A percentile compares a stretch with the other conserved stretches of the same genome.
These are phyloP conservation scores for Phlebiopsis gigantea DNA, from an alignment of 768 basidiomycete species.

Conservation along the genomic window DNA sequence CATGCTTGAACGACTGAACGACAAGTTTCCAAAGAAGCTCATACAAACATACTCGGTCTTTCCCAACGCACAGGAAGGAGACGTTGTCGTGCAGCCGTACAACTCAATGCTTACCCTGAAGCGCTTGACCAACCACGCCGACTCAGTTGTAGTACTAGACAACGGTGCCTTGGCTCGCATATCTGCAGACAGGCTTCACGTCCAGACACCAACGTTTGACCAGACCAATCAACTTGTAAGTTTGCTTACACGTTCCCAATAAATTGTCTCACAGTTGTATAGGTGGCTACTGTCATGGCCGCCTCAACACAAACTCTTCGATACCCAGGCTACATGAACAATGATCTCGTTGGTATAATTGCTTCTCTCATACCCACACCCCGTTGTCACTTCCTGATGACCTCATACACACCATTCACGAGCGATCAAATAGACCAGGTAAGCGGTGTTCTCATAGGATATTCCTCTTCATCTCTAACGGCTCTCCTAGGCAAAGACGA, in stretches of 20 bases:
- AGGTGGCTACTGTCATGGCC: slow-evolving; percentile 98
- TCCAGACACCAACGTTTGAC: slow-evolving; percentile 83
- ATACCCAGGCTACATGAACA: slow-evolving; percentile 99
- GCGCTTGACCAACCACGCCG: slow-evolving; percentile 91
- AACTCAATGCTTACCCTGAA: slow-evolving; percentile 93
- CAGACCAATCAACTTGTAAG: slow-evolving; percentile 88
- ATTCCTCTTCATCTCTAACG: background rate
- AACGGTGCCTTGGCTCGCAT: slow-evolving; percentile 92
- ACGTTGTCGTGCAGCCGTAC: slow-evolving; percentile 98
- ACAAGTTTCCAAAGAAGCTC: slow-evolving; percentile 97
- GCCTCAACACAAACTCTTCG: slow-evolving; percentile 95
- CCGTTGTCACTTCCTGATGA: slow-evolving; percentile 97
- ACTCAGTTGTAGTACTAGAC: slow-evolving; percentile 95
- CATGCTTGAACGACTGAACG: slow-evolving; percentile 91
- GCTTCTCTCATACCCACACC: slow-evolving; percentile 96
- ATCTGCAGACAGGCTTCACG: slow-evolving; percentile 85
- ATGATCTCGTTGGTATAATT: slow-evolving; percentile 95
- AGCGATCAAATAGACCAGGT: slow-evolving; percentile 97
- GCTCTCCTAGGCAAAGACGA: slow-evolving; percentile 77
- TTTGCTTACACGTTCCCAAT: background rate
- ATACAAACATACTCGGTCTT: slow-evolving; percentile 99
- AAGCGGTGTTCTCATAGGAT: background rate
- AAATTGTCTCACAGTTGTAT: background rate
- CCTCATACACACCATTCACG: slow-evolving; percentile 97
- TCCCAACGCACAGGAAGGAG: slow-evolving; percentile 87